Evolutionary conservation across 371 early-diverging fungal genomes (phyloP), one percentile per base, ranked within the genome.

Genomic region (Rhizopus delemar): DNA sequence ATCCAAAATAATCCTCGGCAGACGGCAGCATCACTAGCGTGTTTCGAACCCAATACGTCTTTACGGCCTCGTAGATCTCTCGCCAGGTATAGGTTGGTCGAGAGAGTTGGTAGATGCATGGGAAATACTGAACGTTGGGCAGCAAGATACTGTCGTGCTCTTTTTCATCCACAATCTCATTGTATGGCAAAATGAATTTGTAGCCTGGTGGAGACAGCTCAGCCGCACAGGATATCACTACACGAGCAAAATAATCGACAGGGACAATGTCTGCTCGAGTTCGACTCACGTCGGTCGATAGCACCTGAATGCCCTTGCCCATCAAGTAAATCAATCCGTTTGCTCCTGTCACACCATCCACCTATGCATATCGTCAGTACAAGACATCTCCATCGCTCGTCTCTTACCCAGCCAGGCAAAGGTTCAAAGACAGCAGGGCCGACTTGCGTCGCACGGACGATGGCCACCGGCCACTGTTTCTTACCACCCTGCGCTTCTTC

Each of bases 361-460:
- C 71, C 78, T 77, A 56, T 49, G 55, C 41, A 45, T 38, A 22
- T 46, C 22, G 51, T 62, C 46, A n/a, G 22, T 22, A 55, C 38
- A 11, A 8, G 11, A 8, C 11, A 8, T 36, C 0, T 36, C 11
- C 2, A 1, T 8, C 11, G 0, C 11, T 36, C 11, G 36, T 11
- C 22, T 22, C 36, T 36, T 69, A 85, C 85, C 87, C 87, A 86
- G 2, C 87, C 87, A 28, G 82, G 82, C 5, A 85, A 66, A 5
- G 87, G 87, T 43, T 85, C 85, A 33, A 46, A 60, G 1, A 66
- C 63, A 48, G 81, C 81, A 5, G 82, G 78, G 8, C 82, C 80
- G 8, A 86, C 83, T 56, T 85, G 81, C 0, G 85, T 83, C 3
- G 87, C 82, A 36, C 85, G 74, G 9, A 84, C 77, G 60, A 86